Conservation (phyloP, 2,329 filamentous ascomycete species). For the Fusarium udum region DNA sequence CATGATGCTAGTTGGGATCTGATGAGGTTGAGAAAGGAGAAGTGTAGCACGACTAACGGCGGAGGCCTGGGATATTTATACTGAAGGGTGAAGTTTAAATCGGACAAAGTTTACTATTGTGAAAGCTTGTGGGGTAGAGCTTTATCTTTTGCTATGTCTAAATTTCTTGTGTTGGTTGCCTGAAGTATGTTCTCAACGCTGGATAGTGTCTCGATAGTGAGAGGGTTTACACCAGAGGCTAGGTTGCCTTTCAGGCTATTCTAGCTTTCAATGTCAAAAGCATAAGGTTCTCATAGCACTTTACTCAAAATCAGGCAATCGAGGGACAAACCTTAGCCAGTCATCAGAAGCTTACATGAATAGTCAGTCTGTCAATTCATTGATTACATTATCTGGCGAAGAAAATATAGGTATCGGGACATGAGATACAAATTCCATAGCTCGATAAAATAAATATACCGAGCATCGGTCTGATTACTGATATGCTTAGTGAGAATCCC, state of each 20-base stretch:
- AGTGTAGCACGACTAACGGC: fast-evolving
- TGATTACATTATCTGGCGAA: no score
- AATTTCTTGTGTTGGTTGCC: background rate
- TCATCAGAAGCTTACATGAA: no score
- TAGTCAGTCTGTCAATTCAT: no score
- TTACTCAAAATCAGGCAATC: no score
- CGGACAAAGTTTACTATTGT: background rate
- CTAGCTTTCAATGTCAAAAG: background rate
- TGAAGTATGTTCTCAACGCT: background rate
- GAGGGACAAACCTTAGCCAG: no score
- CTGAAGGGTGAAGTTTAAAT: fast-evolving
- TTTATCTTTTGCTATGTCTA: fast-evolving
- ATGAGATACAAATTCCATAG: no score
- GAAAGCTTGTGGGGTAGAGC: background rate
- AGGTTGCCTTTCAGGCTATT: fast-evolving
- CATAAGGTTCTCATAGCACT: background rate
- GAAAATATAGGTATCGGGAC: no score
- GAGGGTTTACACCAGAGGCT: background rate
- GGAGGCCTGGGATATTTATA: background rate
- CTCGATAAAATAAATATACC: no score
- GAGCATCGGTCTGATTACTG: no score
- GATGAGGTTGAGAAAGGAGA: background rate
- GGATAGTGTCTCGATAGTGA: fast-evolving
- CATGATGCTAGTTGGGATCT: background rate
- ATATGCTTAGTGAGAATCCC: no score